A percentile compares a stretch with the other conserved stretches of the same genome.
These are phyloP conservation scores for Kernera saxatilis DNA, from an alignment of 345 rosid species.

Conservation along the genomic window DNA sequence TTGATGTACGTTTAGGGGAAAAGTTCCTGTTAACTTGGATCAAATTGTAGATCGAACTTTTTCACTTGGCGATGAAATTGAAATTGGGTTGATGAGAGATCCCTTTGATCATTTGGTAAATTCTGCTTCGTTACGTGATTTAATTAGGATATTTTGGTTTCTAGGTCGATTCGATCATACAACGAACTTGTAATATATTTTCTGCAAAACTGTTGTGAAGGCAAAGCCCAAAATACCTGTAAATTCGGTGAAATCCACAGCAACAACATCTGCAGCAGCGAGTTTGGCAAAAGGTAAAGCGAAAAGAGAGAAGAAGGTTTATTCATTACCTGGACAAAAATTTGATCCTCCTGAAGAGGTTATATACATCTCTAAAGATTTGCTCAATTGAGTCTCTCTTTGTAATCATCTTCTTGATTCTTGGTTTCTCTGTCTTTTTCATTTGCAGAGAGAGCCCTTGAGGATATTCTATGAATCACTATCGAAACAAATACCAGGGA, in stretches of 20 bases:
- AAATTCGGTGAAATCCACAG: constrained; percentile 33
- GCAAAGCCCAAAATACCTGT: constrained; percentile 45
- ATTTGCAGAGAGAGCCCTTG: constrained; percentile 82
- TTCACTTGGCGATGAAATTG: not conserved
- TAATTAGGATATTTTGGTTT: not conserved
- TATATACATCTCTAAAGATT: not conserved
- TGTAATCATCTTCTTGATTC: not conserved
- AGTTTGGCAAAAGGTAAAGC: constrained; percentile 49
- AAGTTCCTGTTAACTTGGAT: not conserved
- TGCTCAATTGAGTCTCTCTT: constrained; percentile 1
- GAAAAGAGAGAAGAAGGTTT: constrained; percentile 93
- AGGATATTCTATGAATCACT: constrained; percentile 91
- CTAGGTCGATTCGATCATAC: constrained; percentile 2
- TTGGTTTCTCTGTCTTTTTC: not conserved
- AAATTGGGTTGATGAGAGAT: not conserved
- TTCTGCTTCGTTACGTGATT: not conserved
- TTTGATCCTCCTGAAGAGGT: constrained; percentile 94
- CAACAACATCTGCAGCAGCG: constrained; percentile 40
- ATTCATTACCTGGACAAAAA: constrained; percentile 76
- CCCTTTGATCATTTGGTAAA: not conserved
- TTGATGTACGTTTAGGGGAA: not conserved
- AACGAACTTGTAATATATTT: constrained; percentile 18
- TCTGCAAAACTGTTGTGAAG: constrained; percentile 36
- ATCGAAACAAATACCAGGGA: constrained; percentile 71
- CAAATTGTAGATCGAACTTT: not conserved